These are phyloP conservation scores for Achaetomium macrosporum DNA, from an alignment of 2,329 filamentous ascomycete genomes.

Conservation along the genomic window DNA sequence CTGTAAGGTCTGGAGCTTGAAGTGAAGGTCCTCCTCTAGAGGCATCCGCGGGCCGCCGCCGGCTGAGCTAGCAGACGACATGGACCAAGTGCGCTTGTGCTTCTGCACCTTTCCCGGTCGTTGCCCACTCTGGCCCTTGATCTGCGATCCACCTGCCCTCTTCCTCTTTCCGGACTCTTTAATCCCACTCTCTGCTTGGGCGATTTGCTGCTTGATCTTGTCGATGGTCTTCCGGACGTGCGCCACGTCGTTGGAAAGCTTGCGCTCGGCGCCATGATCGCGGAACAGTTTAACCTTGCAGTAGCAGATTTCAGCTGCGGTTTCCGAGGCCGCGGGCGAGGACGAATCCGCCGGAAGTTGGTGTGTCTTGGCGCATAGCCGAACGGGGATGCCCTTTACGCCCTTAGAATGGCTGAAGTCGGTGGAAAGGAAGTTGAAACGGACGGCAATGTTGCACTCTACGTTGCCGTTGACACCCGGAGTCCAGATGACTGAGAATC, in stretches of 20 bases:
- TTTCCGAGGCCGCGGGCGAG: constrained; percentile 39
- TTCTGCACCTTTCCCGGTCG: constrained; percentile 79
- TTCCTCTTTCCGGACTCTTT: constrained; percentile 64
- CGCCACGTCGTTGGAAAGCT: constrained; percentile 87
- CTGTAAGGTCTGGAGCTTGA: constrained; percentile 70
- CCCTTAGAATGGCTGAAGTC: constrained; percentile 99
- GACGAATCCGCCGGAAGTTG: constrained; percentile 50
- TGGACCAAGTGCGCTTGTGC: constrained; percentile 92
- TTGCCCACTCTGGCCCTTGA: constrained; percentile 44
- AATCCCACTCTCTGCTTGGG: constrained; percentile 64
- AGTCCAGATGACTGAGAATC: constrained; percentile 87
- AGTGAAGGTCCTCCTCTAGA: constrained; percentile 69
- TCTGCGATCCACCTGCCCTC: constrained; percentile 41
- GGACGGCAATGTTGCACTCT: constrained; percentile 82
- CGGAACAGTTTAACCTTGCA: constrained; percentile 97
- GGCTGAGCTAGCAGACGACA: constrained; percentile 70
- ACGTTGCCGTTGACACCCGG: constrained; percentile 61
- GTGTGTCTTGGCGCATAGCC: constrained; percentile 87
- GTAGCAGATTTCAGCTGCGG: constrained; percentile 70
- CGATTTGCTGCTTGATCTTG: constrained; percentile 89
- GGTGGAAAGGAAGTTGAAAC: constrained; percentile 97
- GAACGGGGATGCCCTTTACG: constrained; percentile 92
- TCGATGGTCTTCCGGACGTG: constrained; percentile 97
- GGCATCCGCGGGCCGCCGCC: constrained; percentile 45
- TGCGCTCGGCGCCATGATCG: constrained; percentile 91